Percentiles rank a stretch among this genome's conserved stretches.
Conservation (phyloP, 1,284 basidiomycete genomes). For the Ganoderma resinaceum region DNA sequence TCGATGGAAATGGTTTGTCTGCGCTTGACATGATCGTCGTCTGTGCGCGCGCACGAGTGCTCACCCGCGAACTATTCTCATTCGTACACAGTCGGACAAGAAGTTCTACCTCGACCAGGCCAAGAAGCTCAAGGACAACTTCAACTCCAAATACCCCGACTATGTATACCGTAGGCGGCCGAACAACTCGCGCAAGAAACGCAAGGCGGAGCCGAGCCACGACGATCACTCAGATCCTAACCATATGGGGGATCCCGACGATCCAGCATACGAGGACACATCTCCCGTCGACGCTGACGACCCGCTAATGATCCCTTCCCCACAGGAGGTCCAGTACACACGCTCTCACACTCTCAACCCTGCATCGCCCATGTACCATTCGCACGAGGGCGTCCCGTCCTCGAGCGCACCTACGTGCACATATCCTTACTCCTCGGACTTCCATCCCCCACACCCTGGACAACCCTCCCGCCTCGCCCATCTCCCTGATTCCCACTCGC, state of each 20-base stretch:
- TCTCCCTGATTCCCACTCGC: slow-evolving; percentile 21
- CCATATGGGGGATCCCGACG: slow-evolving; percentile 47
- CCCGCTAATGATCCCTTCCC: slow-evolving; percentile 28
- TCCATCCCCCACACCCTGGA: slow-evolving; percentile 25
- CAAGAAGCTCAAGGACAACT: slow-evolving; percentile 81
- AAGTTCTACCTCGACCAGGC: slow-evolving; percentile 87
- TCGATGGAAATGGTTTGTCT: slow-evolving; percentile 68
- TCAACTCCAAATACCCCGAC: slow-evolving; percentile 86
- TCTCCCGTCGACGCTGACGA: slow-evolving; percentile 40
- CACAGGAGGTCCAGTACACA: slow-evolving; percentile 33
- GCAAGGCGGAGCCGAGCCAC: slow-evolving; percentile 56
- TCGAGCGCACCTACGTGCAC: slow-evolving; percentile 24
- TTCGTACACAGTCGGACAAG: slow-evolving; percentile 68
- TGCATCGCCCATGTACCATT: slow-evolving; percentile 28
- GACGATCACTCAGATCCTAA: slow-evolving; percentile 40
- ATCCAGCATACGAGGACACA: slow-evolving; percentile 42
- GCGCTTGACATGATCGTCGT: neutral
- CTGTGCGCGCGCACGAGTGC: slow-evolving; percentile 6
- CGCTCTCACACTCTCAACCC: slow-evolving; percentile 28
- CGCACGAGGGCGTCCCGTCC: slow-evolving; percentile 17
- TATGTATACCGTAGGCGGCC: slow-evolving; percentile 85
- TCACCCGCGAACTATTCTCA: neutral
- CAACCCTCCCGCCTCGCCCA: slow-evolving; percentile 22
- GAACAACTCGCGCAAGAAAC: slow-evolving; percentile 80
- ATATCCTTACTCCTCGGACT: slow-evolving; percentile 32